These are phyloP conservation scores for Xylaria sp. DNA, from an alignment of 2,329 filamentous ascomycete genomes.

Conservation along the genomic window DNA sequence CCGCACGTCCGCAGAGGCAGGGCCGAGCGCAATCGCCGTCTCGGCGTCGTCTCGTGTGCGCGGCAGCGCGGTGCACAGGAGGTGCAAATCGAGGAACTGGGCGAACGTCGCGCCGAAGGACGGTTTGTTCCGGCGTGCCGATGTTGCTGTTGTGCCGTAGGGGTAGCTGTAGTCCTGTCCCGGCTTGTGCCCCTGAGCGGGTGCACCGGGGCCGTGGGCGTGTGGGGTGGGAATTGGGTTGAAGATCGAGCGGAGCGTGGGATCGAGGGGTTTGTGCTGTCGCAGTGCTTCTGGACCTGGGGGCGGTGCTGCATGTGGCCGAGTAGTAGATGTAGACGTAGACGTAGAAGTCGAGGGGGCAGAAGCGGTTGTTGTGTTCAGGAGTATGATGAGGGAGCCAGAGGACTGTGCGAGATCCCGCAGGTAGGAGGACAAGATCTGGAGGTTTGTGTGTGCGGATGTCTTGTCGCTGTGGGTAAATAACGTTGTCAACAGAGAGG, in stretches of 20 bases:
- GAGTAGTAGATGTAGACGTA: constrained; percentile 21
- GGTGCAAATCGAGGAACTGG: constrained; percentile 65
- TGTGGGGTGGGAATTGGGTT: constrained; percentile 51
- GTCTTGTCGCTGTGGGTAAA: constrained; percentile 62
- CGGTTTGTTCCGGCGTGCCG: constrained; percentile 56
- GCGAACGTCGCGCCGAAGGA: constrained; percentile 66
- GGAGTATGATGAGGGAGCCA: constrained; percentile 63
- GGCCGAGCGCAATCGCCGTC: constrained; percentile 23
- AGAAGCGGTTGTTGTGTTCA: constrained; percentile 61
- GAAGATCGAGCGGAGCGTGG: constrained; percentile 64
- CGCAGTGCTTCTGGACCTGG: constrained; percentile 14
- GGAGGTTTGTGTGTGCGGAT: constrained; percentile 61
- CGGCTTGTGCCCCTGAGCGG: not conserved
- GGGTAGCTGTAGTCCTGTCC: not conserved
- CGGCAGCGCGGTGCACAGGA: constrained; percentile 62
- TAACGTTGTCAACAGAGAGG: constrained; percentile 61
- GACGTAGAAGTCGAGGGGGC: constrained; percentile 11
- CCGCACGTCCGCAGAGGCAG: constrained; percentile 34
- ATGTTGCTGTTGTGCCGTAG: constrained; percentile 29
- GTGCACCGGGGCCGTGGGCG: constrained; percentile 24
- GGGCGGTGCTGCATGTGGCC: not conserved
- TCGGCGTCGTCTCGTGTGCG: constrained; percentile 56
- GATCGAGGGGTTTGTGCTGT: constrained; percentile 50
- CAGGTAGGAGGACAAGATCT: constrained; percentile 60
- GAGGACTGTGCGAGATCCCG: constrained; percentile 58